Conservation (phyloP, 108 stramenopile genomes). For the Nannochloropsis oceanica region DNA sequence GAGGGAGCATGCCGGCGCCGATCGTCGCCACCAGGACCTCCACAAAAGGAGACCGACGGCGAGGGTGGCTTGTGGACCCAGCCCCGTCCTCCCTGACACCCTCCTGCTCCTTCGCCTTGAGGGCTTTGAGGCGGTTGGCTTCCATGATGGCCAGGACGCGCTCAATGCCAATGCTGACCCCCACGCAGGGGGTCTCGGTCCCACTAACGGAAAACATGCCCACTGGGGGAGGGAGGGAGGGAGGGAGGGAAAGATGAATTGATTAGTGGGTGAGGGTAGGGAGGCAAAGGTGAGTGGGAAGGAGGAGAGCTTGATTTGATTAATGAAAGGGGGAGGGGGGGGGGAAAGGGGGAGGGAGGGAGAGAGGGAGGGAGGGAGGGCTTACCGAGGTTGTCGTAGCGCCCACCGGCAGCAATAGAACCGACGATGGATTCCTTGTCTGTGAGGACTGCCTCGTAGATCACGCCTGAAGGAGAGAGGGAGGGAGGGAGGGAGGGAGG, state of each 20-base stretch:
- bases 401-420: constrained; percentile 75
- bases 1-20: constrained; percentile 41
- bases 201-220: constrained; percentile 74
- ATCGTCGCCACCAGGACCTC: constrained; percentile 60
- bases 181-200: constrained; percentile 68
- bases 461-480: too few relatives aligned
- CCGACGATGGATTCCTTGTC: constrained; percentile 49
- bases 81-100: too few relatives aligned
- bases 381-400: constrained; percentile 76
- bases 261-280: too few relatives aligned
- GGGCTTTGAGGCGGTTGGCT: neutral
- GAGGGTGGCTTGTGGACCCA: constrained; percentile 14
- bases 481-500: too few relatives aligned
- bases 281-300: too few relatives aligned
- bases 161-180: constrained; percentile 77
- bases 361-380: too few relatives aligned
- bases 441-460: constrained; percentile 69
- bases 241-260: too few relatives aligned
- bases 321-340: too few relatives aligned
- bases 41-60: constrained; percentile 31
- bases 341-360: too few relatives aligned
- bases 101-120: too few relatives aligned
- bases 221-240: constrained; percentile 16
- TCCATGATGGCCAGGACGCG: constrained; percentile 84
- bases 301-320: too few relatives aligned